Conservation (phyloP, 768 basidiomycete genomes). For the Solioccasus polychromus region DNA sequence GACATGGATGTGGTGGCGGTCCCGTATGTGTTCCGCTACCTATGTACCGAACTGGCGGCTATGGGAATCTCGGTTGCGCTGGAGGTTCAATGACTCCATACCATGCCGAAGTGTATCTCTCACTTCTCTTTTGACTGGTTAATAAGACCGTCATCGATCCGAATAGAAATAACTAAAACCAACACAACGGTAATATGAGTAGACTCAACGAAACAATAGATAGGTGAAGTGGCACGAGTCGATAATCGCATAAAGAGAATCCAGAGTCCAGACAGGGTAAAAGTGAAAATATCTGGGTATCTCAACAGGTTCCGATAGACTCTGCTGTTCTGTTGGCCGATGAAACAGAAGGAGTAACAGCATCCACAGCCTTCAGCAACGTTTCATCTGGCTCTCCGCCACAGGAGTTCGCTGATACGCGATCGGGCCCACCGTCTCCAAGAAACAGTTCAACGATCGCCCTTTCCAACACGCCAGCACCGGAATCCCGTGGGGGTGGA, state of each 20-base stretch:
- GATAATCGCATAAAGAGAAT: constrained; percentile 12
- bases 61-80: constrained; percentile 96
- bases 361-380: background rate
- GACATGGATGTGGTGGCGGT: constrained; percentile 94
- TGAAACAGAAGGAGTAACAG: background rate
- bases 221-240: constrained; percentile 14
- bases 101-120: background rate
- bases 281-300: constrained; percentile 7
- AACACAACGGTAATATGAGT: constrained; percentile 12
- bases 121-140: background rate
- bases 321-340: constrained; percentile 1
- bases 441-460: constrained; percentile 48
- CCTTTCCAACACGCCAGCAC: constrained; percentile 37
- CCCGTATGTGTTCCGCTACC: constrained; percentile 91
- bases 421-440: constrained; percentile 22
- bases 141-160: constrained; percentile 1
- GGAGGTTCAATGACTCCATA: constrained; percentile 52
- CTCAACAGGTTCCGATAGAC: constrained; percentile 11
- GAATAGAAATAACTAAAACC: constrained; percentile 14
- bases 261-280: constrained; percentile 7
- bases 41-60: constrained; percentile 94
- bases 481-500: constrained; percentile 34
- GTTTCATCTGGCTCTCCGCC: constrained; percentile 2
- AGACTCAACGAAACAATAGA: constrained; percentile 11
- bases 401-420: background rate